phyloP scores from a whole-genome alignment of 2,329 filamentous ascomycete species.

The Aspergillus sp. region DNA sequence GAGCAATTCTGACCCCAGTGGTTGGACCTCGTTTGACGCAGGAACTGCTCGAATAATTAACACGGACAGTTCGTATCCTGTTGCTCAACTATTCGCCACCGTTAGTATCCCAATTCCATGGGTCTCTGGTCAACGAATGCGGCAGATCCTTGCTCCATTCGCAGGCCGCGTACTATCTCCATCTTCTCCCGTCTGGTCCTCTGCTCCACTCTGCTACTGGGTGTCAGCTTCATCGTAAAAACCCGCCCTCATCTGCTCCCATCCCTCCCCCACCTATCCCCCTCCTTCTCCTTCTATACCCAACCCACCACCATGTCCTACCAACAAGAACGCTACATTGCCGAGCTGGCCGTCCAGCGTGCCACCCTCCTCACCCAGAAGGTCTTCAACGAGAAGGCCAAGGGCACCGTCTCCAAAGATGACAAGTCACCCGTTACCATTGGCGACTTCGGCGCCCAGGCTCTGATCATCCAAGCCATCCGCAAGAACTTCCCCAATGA shows the following conservation, averaged over 20 bases:
- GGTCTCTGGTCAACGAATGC: slow-evolving; percentile 22
- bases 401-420: slow-evolving; percentile 90
- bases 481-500: slow-evolving; percentile 87
- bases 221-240: slow-evolving; percentile 43
- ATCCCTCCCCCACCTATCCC: slow-evolving; percentile 33
- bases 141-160: slow-evolving; percentile 24
- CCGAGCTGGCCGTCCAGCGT: slow-evolving; percentile 85
- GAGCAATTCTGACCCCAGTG: background rate
- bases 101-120: slow-evolving; percentile 13
- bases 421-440: slow-evolving; percentile 97
- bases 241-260: slow-evolving; percentile 44
- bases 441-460: slow-evolving; percentile 96
- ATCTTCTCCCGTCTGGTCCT: slow-evolving; percentile 34
- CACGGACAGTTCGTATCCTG: background rate
- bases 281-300: slow-evolving; percentile 22
- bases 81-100: background rate
- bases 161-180: slow-evolving; percentile 21
- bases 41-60: background rate
- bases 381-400: slow-evolving; percentile 84
- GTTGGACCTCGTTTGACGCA: background rate
- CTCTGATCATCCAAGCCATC: slow-evolving; percentile 89
- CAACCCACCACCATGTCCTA: slow-evolving; percentile 55
- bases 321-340: slow-evolving; percentile 76
- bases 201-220: slow-evolving; percentile 47
- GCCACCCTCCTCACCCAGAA: slow-evolving; percentile 74